Evolutionary conservation across 2,329 filamentous ascomycete species (phyloP), one percentile per base, ranked within the genome.

Genomic region (Mycosphaerella arachidis): DNA sequence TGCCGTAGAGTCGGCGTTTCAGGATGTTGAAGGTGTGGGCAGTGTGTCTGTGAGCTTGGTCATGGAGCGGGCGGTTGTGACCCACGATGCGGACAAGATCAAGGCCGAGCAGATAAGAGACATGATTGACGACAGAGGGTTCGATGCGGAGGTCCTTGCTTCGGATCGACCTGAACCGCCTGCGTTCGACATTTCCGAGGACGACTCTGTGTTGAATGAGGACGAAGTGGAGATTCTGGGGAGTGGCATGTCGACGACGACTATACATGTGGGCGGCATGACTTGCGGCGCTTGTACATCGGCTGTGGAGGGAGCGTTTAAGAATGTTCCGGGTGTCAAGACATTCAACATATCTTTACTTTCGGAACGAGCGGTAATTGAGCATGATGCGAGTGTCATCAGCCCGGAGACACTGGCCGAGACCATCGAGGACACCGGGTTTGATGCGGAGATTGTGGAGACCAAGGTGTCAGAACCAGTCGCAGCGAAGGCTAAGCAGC

Each of bases 321-420:
- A 91, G 70, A 85, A 84, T 66, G 83, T 96, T 5, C 81, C 88
- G 43, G 93, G 94, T 57, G 86, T 94, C 9, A 90, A 89, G 64
- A 91, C 83, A 68, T 91, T 97, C 60, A 95, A 92, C 9, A 89
- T 99, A 69, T 96, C 91, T 73, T 79, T 99, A 68, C 89, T 97
- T 58, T 96, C 97, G 86, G 92, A 96, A 75, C 86, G 93, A 61
- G 94, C 93, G n/a, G 92, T 97, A 46, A 82, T 97, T 37, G 88
- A 92, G 76, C 94, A 99, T 76, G 89, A 97, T 75, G 86, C 91
- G 1, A 78, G 82, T 57, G 82, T 84, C 55, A 84, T 97, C 56
- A 78, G 90, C 13, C 84, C 91, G 61, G 89, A 92, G 40, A 79
- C 87, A 67, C 84, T 97, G 61, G 86, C 85, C 72, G 91, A 96